Conservation (phyloP, 768 basidiomycete species). For the Russula virescens region DNA sequence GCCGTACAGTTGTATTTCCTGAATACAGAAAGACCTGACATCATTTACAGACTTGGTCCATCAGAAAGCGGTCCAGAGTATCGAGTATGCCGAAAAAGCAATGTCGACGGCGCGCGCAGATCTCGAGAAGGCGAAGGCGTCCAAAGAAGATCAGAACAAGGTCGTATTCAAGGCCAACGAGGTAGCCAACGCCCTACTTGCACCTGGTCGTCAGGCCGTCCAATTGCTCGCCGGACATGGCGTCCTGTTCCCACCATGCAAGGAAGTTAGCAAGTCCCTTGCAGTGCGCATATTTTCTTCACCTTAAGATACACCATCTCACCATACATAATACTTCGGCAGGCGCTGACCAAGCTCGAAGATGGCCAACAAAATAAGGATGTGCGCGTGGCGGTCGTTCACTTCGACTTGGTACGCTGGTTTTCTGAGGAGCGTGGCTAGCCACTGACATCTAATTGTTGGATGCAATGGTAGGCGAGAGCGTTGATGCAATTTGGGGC, state of each 20-base stretch:
- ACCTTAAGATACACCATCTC: background rate
- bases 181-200: slow-evolving; percentile 9
- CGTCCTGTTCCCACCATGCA: slow-evolving; percentile 15
- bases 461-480: background rate
- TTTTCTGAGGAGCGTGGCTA: background rate
- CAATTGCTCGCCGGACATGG: slow-evolving; percentile 7
- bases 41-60: background rate
- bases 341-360: slow-evolving; percentile 7
- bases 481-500: slow-evolving; percentile 5
- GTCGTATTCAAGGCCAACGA: slow-evolving; percentile 5
- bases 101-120: background rate
- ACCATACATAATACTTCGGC: background rate
- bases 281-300: background rate
- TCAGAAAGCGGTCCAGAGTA: background rate
- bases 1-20: no score
- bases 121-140: background rate
- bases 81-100: slow-evolving; percentile 1
- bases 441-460: background rate
- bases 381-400: slow-evolving; percentile 12
- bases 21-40: background rate
- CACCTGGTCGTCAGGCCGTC: slow-evolving; percentile 7
- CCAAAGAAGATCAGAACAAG: slow-evolving; percentile 5
- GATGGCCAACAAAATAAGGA: background rate
- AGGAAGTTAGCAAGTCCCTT: slow-evolving; percentile 3
- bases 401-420: slow-evolving; percentile 10